Conservation (phyloP, 768 basidiomycete species). For the Kwoniella newhampshirensis region DNA sequence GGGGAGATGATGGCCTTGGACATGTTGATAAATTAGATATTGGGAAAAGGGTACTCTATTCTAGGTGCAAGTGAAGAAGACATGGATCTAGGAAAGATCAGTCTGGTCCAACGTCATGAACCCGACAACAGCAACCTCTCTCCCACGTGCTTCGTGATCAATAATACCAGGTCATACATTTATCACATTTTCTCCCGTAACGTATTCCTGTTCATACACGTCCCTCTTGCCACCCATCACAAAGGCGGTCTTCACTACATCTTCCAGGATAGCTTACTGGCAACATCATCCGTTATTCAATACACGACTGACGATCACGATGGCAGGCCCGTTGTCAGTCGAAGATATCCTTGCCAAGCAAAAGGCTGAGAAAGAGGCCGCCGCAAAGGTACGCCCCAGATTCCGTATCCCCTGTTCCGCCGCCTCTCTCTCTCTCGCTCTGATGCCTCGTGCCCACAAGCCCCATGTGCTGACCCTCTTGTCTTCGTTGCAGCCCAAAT, state of each 20-base stretch:
- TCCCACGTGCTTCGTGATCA: background rate
- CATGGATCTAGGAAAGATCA: background rate
- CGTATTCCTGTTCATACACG: background rate
- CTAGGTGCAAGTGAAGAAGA: background rate
- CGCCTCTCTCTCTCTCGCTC: too few species aligned
- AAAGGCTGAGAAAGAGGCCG: slow-evolving; percentile 81
- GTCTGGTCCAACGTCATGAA: too few species aligned
- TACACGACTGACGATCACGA: too few species aligned
- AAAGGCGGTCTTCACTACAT: too few species aligned
- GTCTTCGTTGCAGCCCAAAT: slow-evolving; percentile 69
- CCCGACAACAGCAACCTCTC: slow-evolving; percentile 1
- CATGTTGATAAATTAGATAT: slow-evolving; percentile 57
- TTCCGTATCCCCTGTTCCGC: background rate
- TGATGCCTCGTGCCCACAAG: too few species aligned
- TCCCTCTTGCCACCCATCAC: slow-evolving; percentile 7
- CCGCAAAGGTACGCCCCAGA: slow-evolving; percentile 72
- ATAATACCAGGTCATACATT: background rate
- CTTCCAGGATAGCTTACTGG: too few species aligned
- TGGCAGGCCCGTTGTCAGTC: slow-evolving; percentile 72
- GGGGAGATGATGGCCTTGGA: slow-evolving; percentile 90
- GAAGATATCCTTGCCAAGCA: slow-evolving; percentile 83
- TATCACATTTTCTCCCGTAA: slow-evolving; percentile 7
- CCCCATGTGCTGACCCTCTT: too few species aligned
- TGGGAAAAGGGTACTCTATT: background rate
- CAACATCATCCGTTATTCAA: too few species aligned